These are phyloP conservation scores for Vigna angularis DNA, from an alignment of 306 rosid genomes.

Conservation along the genomic window DNA sequence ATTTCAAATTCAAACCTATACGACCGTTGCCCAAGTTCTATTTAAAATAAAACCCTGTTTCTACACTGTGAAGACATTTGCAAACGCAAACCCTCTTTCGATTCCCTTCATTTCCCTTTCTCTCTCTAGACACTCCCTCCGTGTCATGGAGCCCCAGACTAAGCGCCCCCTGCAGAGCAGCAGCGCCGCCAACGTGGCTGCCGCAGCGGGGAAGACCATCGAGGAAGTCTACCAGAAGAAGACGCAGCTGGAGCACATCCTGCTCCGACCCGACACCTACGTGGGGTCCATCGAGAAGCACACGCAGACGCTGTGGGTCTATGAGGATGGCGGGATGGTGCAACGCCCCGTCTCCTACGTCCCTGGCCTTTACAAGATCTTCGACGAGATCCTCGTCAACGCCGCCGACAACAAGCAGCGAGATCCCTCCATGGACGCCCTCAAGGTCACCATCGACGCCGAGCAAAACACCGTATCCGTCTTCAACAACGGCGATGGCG, in stretches of 20 bases:
- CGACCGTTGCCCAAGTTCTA: too few species aligned
- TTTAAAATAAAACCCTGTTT: neutral
- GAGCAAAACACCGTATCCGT: slow-evolving; percentile 66
- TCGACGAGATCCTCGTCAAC: slow-evolving; percentile 91
- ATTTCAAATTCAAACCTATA: too few species aligned
- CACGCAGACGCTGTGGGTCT: slow-evolving; percentile 86
- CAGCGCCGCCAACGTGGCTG: slow-evolving; percentile 63
- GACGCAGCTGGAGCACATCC: slow-evolving; percentile 93
- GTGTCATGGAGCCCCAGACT: slow-evolving; percentile 60
- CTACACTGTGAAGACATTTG: neutral
- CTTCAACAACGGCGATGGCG: slow-evolving; percentile 85
- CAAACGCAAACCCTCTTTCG: neutral
- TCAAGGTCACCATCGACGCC: slow-evolving; percentile 70
- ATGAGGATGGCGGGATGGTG: slow-evolving; percentile 72
- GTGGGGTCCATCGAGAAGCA: slow-evolving; percentile 92
- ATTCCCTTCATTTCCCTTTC: neutral
- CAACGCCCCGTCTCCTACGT: slow-evolving; percentile 75
- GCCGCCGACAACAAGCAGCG: slow-evolving; percentile 98
- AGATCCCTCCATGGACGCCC: slow-evolving; percentile 74
- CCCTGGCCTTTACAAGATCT: slow-evolving; percentile 94
- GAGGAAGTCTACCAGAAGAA: slow-evolving; percentile 94
- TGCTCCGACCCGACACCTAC: slow-evolving; percentile 95
- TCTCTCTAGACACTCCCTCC: slow-evolving; percentile 44
- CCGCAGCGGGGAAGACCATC: slow-evolving; percentile 59
- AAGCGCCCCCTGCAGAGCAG: slow-evolving; percentile 73